These are phyloP conservation scores for Clitopilus passeckerianus DNA, from an alignment of 768 basidiomycete species.

Conservation along the genomic window DNA sequence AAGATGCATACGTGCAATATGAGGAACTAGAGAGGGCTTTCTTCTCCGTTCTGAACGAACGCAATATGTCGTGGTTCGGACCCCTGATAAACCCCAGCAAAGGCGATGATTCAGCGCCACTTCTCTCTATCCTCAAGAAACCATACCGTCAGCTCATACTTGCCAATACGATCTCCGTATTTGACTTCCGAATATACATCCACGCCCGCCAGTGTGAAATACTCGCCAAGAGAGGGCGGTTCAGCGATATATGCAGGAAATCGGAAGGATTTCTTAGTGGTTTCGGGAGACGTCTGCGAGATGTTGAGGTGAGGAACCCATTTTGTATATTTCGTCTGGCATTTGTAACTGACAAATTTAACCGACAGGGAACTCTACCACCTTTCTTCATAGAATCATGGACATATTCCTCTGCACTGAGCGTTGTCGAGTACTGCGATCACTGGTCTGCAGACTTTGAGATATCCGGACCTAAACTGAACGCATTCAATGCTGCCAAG, in stretches of 20 bases:
- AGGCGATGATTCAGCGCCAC: constrained; percentile 75
- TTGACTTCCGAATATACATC: constrained; percentile 90
- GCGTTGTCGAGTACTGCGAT: constrained; percentile 76
- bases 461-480: constrained; percentile 40
- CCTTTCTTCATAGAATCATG: constrained; percentile 86
- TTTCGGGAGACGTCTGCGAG: constrained; percentile 72
- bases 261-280: constrained; percentile 69
- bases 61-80: constrained; percentile 91
- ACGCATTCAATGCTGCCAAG: constrained; percentile 66
- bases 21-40: constrained; percentile 90
- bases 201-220: constrained; percentile 82
- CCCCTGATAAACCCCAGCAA: constrained; percentile 65
- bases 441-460: constrained; percentile 53
- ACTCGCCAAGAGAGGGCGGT: constrained; percentile 60
- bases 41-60: constrained; percentile 66
- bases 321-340: constrained; percentile 8
- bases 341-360: not conserved
- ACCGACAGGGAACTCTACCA: constrained; percentile 34
- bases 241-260: constrained; percentile 69
- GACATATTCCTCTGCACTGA: constrained; percentile 88
- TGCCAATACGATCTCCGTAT: constrained; percentile 85
- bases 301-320: constrained; percentile 64
- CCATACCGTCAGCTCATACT: constrained; percentile 87
- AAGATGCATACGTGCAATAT: constrained; percentile 87
- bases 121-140: constrained; percentile 77